Conservation (phyloP, 768 basidiomycete genomes). For the Lyophyllum decastes region DNA sequence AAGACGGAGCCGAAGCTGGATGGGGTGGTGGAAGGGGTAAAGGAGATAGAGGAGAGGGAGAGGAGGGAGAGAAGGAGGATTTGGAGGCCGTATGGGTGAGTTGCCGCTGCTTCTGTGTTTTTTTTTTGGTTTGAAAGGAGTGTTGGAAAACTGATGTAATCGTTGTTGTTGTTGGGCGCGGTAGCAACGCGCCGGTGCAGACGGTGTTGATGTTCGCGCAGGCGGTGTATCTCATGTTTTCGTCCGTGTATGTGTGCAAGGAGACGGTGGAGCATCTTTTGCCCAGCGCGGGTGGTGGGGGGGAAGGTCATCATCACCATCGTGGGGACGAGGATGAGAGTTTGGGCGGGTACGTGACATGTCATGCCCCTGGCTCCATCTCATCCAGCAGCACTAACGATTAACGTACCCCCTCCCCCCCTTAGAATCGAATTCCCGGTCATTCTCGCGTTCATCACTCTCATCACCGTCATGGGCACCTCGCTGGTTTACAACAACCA, state of each 20-base stretch:
- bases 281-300: conserved; percentile 53
- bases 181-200: conserved; percentile 65
- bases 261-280: conserved; percentile 94
- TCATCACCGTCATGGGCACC: conserved; percentile 58
- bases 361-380: too few species aligned
- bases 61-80: conserved; percentile 40
- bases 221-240: conserved; percentile 91
- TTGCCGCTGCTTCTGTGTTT: background rate
- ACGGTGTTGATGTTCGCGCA: conserved; percentile 85
- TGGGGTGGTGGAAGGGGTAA: too few species aligned
- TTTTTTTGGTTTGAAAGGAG: background rate
- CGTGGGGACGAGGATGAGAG: conserved; percentile 56
- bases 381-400: too few species aligned
- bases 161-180: too few species aligned
- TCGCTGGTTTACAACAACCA: conserved; percentile 65
- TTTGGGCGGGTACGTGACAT: conserved; percentile 39
- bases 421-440: conserved; percentile 71
- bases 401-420: too few species aligned
- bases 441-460: conserved; percentile 52
- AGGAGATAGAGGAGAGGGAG: background rate
- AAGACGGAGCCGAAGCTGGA: too few species aligned
- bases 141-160: conserved; percentile 5
- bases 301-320: conserved; percentile 69
- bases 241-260: conserved; percentile 94
- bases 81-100: conserved; percentile 58